Conservation (phyloP, 148 eudicot genomes). For the Cornus kousa region DNA sequence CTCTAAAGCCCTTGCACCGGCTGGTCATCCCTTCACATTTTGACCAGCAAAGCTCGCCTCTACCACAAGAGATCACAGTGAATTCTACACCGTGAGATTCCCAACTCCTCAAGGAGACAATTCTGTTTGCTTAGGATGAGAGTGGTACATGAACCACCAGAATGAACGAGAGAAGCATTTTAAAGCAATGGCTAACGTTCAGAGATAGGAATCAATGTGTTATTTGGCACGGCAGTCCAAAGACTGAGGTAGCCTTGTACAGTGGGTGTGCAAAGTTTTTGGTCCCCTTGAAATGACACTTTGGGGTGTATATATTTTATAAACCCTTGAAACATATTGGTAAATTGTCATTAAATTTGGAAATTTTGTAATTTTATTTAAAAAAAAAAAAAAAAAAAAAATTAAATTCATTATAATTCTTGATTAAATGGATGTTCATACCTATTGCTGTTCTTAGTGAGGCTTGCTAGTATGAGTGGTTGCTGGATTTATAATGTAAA, state of each 20-base stretch:
- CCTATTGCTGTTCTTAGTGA: too few species aligned
- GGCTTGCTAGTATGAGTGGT: too few species aligned
- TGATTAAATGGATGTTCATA: not conserved
- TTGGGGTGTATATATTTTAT: conserved; percentile 2
- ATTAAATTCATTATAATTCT: too few species aligned
- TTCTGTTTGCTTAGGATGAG: conserved; percentile 1
- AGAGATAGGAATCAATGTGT: not conserved
- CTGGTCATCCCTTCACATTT: conserved; percentile 52
- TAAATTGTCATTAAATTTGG: not conserved
- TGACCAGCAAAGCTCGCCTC: conserved; percentile 48
- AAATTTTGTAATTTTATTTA: too few species aligned
- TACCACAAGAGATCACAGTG: conserved; percentile 49
- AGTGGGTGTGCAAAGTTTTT: conserved; percentile 16
- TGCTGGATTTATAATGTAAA: not conserved
- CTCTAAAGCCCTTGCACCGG: conserved; percentile 77
- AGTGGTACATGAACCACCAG: not conserved
- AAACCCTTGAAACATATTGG: not conserved
- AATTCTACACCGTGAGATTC: conserved; percentile 53
- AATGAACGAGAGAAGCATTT: conserved; percentile 2
- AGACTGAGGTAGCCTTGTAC: conserved; percentile 30
- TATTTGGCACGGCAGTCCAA: conserved; percentile 18
- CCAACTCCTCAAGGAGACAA: conserved; percentile 17
- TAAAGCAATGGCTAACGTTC: not conserved
- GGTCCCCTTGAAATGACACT: not conserved
- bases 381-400: too few species aligned